A percentile compares a stretch with the other conserved stretches of the same genome.
Evolutionary conservation across 1,284 basidiomycete species (phyloP).

Genomic region (Tilletia horrida): DNA sequence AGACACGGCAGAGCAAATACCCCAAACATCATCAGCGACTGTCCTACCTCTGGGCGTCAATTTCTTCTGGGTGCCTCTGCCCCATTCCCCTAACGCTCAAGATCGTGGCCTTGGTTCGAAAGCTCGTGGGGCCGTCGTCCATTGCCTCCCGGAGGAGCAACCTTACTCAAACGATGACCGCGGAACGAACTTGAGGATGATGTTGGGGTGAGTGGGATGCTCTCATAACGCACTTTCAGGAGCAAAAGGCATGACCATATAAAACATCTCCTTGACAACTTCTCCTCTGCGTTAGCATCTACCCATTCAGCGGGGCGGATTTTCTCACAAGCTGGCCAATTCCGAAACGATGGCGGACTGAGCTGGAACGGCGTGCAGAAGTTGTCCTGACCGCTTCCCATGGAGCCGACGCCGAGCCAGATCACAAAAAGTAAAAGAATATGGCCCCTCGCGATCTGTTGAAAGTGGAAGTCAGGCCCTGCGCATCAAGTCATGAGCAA

Average conservation of each 20-base stretch:
- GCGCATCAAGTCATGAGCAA: too few relatives aligned
- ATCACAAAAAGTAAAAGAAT: neutral
- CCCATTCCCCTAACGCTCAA: neutral
- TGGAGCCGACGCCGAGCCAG: neutral
- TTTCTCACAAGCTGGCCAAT: neutral
- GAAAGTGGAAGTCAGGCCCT: too few relatives aligned
- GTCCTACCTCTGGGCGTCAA: neutral
- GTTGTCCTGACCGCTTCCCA: too few relatives aligned
- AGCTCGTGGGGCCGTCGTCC: neutral
- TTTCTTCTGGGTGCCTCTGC: slow-evolving; percentile 12
- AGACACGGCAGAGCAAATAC: too few relatives aligned
- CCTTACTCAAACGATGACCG: neutral
- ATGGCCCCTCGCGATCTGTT: neutral
- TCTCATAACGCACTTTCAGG: too few relatives aligned
- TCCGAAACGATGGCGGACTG: neutral
- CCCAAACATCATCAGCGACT: neutral
- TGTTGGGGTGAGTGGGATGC: neutral
- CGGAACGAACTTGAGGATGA: neutral
- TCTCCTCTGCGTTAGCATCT: neutral
- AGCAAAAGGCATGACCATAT: neutral
- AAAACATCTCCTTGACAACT: neutral
- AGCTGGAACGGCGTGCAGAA: neutral
- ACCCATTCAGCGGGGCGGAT: neutral
- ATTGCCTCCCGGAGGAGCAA: neutral
- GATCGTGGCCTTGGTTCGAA: too few relatives aligned